Conservation (phyloP, 164 flowering plant genomes). For the grape (Vitis vinifera) region DNA sequence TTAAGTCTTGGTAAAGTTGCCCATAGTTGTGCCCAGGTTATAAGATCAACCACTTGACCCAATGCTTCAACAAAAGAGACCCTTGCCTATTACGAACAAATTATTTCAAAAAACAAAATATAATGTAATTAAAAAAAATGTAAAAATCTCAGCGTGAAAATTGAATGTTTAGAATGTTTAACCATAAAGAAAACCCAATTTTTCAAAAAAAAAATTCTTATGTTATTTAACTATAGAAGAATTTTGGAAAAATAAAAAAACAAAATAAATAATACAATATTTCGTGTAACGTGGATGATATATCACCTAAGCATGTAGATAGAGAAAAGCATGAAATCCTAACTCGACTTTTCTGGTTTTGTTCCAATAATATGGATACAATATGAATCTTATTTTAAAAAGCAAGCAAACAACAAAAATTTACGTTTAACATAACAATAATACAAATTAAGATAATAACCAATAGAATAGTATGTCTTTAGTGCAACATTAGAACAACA, state of each 20-base stretch:
- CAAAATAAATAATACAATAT: no score
- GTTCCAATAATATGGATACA: no score
- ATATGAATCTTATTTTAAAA: no score
- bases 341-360: no score
- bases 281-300: no score
- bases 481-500: background rate
- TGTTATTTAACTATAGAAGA: no score
- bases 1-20: slow-evolving; percentile 81
- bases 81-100: slow-evolving; percentile 63
- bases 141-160: slow-evolving; percentile 1
- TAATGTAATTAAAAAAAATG: background rate
- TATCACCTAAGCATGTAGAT: no score
- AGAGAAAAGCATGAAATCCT: no score
- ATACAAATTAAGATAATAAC: background rate
- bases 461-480: background rate
- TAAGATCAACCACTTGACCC: slow-evolving; percentile 94
- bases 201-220: no score
- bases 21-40: slow-evolving; percentile 71
- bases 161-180: background rate
- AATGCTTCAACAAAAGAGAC: slow-evolving; percentile 81
- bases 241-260: no score
- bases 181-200: background rate
- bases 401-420: background rate
- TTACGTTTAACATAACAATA: background rate
- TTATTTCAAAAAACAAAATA: background rate